Percentiles rank a stretch among this genome's conserved stretches.
These are phyloP conservation scores for Metarhizium robertsii DNA, from an alignment of 2,329 filamentous ascomycete genomes.

Conservation along the genomic window DNA sequence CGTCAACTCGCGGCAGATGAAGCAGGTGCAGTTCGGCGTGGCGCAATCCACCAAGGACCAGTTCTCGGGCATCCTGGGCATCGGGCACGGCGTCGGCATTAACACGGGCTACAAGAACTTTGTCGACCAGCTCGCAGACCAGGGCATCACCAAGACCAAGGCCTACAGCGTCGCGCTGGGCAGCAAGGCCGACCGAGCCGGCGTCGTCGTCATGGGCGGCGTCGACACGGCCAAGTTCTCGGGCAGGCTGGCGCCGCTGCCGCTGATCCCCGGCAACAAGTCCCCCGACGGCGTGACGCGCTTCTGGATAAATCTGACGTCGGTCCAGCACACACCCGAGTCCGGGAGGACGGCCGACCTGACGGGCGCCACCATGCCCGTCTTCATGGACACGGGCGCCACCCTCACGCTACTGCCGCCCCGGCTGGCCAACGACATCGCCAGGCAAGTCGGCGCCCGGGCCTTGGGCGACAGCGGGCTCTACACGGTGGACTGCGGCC, in stretches of 20 bases:
- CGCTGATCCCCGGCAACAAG: conserved; percentile 46
- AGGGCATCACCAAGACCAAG: conserved; percentile 47
- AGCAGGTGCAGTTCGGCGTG: conserved; percentile 54
- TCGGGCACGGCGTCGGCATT: conserved; percentile 52
- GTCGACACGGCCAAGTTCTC: conserved; percentile 56
- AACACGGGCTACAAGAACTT: conserved; percentile 41
- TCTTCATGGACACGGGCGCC: conserved; percentile 63
- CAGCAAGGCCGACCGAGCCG: conserved; percentile 47
- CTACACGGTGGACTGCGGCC: conserved; percentile 35
- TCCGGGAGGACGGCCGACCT: conserved; percentile 18
- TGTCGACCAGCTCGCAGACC: conserved; percentile 37
- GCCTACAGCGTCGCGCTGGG: conserved; percentile 60
- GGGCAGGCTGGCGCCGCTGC: conserved; percentile 49
- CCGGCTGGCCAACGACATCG: conserved; percentile 39
- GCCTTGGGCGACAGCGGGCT: conserved; percentile 31
- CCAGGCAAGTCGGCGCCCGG: conserved; percentile 36
- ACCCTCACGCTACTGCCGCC: conserved; percentile 59
- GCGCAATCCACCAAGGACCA: conserved; percentile 41
- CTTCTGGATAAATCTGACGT: conserved; percentile 42
- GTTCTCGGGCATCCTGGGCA: conserved; percentile 58
- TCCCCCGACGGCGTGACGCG: conserved; percentile 45
- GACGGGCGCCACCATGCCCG: conserved; percentile 33
- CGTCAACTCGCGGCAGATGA: conserved; percentile 24
- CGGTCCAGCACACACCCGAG: conserved; percentile 32
- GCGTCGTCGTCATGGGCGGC: conserved; percentile 60